Evolutionary conservation across 2,329 filamentous ascomycete species (phyloP), one percentile per base, ranked within the genome.

Genomic region (Seiridium unicorne): DNA sequence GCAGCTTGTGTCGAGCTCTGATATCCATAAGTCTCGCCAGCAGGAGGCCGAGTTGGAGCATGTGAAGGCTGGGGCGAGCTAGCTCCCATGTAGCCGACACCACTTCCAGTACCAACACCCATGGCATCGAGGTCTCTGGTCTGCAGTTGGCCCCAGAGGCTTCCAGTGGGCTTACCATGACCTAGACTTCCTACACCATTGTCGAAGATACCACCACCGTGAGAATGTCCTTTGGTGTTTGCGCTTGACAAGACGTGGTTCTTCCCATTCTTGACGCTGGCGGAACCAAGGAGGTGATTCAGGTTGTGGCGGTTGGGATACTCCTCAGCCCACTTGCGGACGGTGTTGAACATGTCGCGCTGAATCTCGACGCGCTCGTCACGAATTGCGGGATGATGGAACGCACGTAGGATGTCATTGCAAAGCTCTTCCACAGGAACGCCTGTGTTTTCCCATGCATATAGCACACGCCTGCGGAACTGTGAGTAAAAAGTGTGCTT

Each of bases 361-460:
- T 98, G 95, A 35, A 95, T 88, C 72, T 96, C 91, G 60, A 91
- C 79, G 59, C 82, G 80, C 58, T 90, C 87, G 66, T 95, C 85
- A 32, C 94, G 89, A 36, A 92, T 80, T 5, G 90, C 90, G 1
- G 95, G 95, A 72, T 99, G 95, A 73, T 99, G 95, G 78, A 98
- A 96, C 9, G 92, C 88, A 32, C 86, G 85, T 51, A 93, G 78
- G 46, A 96, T 86, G 66, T 98, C 94, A 63, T 91, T 81, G 63
- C 93, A 81, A 0, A 98, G 89, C 74, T 96, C 90, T 44, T 96
- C 85, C 3, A 95, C 89, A 0, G 92, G 86, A 0, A 97, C 88
- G 48, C 89, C 87, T 3, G 90, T 85, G 72, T 98, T 91, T 65
- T 98, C 91, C 92, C 93, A 98, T 3, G 93, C 94, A 71, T 94